phyloP scores from a whole-genome alignment of 176 grass and related monocot species.

The Oryza australiensis region DNA sequence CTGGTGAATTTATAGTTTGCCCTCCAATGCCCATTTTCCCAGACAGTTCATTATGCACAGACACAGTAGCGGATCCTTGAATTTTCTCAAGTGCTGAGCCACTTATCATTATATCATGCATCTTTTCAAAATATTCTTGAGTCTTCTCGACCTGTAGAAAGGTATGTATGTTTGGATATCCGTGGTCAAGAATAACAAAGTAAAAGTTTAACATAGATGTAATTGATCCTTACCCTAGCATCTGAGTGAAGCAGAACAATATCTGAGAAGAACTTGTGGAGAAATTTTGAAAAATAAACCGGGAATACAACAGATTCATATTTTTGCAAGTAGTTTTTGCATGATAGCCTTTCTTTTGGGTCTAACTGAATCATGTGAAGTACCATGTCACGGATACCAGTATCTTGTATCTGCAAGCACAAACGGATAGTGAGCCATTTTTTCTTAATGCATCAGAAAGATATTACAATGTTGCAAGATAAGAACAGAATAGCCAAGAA shows the following conservation, averaged over 20 bases:
- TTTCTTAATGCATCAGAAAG: not conserved
- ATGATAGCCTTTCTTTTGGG: constrained; percentile 80
- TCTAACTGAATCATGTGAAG: constrained; percentile 99
- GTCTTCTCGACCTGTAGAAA: constrained; percentile 68
- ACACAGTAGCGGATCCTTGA: constrained; percentile 13
- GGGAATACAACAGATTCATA: constrained; percentile 84
- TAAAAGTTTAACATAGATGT: constrained; percentile 28
- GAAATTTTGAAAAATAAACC: constrained; percentile 84
- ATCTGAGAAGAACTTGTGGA: constrained; percentile 96
- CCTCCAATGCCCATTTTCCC: constrained; percentile 25
- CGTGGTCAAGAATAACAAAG: constrained; percentile 2
- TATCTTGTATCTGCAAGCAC: constrained; percentile 89
- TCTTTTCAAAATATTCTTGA: constrained; percentile 69
- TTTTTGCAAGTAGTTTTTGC: constrained; percentile 83
- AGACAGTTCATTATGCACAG: constrained; percentile 32
- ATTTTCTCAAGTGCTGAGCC: constrained; percentile 38
- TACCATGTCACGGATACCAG: constrained; percentile 91
- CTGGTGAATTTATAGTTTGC: constrained; percentile 40
- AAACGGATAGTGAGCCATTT: constrained; percentile 21
- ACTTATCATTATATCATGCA: constrained; percentile 74
- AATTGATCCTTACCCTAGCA: constrained; percentile 69
- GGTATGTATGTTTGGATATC: constrained; percentile 11
- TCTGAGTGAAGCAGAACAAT: constrained; percentile 89
- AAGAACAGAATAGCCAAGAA: constrained; percentile 18
- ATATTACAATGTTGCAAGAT: not conserved